phyloP scores from a whole-genome alignment of 2,329 filamentous ascomycete genomes.

The Paradendryphiella salina region DNA sequence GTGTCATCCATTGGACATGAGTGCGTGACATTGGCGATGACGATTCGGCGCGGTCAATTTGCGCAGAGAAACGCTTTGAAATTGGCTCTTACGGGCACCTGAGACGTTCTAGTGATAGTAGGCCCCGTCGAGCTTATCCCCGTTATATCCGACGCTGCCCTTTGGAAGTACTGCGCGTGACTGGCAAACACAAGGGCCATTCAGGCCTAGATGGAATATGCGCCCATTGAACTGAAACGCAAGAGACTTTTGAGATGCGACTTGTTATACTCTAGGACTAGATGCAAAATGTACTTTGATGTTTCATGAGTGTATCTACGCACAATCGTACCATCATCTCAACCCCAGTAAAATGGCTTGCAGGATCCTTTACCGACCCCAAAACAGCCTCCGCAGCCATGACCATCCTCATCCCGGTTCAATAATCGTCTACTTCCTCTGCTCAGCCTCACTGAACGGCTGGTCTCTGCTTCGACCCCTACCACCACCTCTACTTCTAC shows the following conservation, averaged over 20 bases:
- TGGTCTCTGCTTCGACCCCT: background rate
- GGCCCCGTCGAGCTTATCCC: conserved; percentile 5
- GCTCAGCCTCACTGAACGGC: background rate
- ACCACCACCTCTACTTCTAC: background rate
- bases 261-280: too few relatives aligned
- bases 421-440: background rate
- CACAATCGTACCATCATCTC: too few relatives aligned
- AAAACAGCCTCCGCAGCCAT: too few relatives aligned
- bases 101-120: background rate
- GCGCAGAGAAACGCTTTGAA: conserved; percentile 7
- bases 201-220: background rate
- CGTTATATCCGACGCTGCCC: conserved; percentile 14
- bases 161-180: background rate
- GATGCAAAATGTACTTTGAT: too few relatives aligned
- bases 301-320: too few relatives aligned
- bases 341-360: too few relatives aligned
- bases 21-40: background rate
- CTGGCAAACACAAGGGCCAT: background rate
- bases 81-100: background rate
- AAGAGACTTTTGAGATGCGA: too few relatives aligned
- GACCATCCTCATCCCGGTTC: background rate
- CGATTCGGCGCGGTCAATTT: background rate
- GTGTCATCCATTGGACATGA: background rate
- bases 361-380: too few relatives aligned
- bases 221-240: too few relatives aligned